These are phyloP conservation scores for Silybum marianum DNA, from an alignment of 129 eudicot genomes.

Conservation along the genomic window DNA sequence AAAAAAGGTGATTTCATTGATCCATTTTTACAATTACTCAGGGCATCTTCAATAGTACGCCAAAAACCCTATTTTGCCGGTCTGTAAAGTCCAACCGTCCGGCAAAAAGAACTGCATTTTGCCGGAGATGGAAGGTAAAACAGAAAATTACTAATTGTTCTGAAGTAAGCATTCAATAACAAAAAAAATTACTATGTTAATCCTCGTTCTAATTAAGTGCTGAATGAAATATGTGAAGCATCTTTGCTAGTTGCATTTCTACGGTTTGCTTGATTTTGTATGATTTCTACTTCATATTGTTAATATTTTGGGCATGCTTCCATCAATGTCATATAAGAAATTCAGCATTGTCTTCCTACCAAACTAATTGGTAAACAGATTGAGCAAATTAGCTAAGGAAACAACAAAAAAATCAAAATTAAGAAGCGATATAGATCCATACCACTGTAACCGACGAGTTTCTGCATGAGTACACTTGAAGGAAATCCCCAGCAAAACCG, in stretches of 20 bases:
- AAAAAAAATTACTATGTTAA: neutral
- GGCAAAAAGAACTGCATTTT: neutral
- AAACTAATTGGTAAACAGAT: neutral
- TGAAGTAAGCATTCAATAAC: neutral
- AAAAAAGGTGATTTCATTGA: neutral
- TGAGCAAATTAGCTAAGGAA: neutral
- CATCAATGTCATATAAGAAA: neutral
- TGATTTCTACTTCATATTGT: neutral
- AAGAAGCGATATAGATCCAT: conserved; percentile 4
- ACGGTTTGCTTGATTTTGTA: neutral
- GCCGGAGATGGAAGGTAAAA: neutral
- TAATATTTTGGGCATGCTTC: neutral
- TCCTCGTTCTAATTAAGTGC: neutral
- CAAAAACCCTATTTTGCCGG: neutral
- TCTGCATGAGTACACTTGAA: conserved; percentile 57
- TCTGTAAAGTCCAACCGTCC: neutral
- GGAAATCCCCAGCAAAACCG: conserved; percentile 41
- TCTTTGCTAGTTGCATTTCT: neutral
- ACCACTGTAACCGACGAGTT: conserved; percentile 78
- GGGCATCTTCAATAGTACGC: neutral
- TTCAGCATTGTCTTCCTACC: neutral
- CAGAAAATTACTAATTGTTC: neutral
- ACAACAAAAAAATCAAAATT: neutral
- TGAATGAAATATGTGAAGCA: neutral
- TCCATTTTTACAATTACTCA: neutral